Percentiles rank a stretch among this genome's conserved stretches.
Conservation (phyloP, 768 basidiomycete species). For the Neoboletus subvelutipes region DNA sequence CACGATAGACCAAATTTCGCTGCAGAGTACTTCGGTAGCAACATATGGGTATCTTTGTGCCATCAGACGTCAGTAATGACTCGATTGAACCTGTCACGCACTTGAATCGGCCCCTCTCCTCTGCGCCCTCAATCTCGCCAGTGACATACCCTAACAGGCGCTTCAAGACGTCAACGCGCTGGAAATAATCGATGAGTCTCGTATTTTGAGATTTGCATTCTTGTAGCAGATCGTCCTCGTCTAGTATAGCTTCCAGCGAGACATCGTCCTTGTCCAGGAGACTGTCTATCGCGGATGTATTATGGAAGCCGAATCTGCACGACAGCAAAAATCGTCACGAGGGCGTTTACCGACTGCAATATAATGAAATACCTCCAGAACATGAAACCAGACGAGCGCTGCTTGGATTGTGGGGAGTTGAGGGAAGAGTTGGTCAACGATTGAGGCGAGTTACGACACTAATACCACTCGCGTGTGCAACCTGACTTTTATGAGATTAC, state of each 20-base stretch:
- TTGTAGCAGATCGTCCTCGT: slow-evolving; percentile 90
- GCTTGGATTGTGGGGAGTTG: slow-evolving; percentile 8
- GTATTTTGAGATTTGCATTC: slow-evolving; percentile 96
- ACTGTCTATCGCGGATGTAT: slow-evolving; percentile 85
- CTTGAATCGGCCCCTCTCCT: slow-evolving; percentile 80
- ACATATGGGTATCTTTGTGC: slow-evolving; percentile 80
- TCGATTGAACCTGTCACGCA: slow-evolving; percentile 39
- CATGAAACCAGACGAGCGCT: slow-evolving; percentile 34
- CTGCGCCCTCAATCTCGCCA: slow-evolving; percentile 80
- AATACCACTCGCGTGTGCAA: slow-evolving; percentile 1
- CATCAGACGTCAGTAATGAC: slow-evolving; percentile 8
- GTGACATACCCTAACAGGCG: slow-evolving; percentile 82
- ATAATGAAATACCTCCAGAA: slow-evolving; percentile 45
- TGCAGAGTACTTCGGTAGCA: slow-evolving; percentile 92
- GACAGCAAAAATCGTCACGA: slow-evolving; percentile 7
- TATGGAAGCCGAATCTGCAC: slow-evolving; percentile 84
- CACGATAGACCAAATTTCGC: slow-evolving; percentile 93
- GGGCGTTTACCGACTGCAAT: neutral
- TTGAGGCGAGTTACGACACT: slow-evolving; percentile 26
- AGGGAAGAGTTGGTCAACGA: slow-evolving; percentile 10
- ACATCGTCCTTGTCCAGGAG: slow-evolving; percentile 90
- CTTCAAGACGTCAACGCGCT: slow-evolving; percentile 76
- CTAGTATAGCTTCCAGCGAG: slow-evolving; percentile 85
- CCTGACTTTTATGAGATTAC: slow-evolving; percentile 18
- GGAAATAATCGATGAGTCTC: slow-evolving; percentile 84